A percentile compares a stretch with the other conserved stretches of the same genome.
Conservation (phyloP, 2,329 filamentous ascomycete species). For the Rutstroemia sp. region DNA sequence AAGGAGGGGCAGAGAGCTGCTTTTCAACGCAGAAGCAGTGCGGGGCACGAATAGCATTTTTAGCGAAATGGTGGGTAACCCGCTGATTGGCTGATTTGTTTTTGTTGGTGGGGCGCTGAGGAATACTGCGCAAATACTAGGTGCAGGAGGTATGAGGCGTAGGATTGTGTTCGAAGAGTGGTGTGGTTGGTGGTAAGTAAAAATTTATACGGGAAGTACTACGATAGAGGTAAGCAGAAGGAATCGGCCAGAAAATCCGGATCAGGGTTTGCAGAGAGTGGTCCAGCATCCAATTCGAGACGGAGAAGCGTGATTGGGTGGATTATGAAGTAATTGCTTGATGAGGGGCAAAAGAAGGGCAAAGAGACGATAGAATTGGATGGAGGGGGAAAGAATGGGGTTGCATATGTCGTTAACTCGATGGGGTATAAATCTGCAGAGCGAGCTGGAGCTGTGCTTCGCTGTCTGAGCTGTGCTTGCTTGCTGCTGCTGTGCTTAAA, state of each 20-base stretch:
- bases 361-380: neutral
- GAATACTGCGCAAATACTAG: no score
- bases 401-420: neutral
- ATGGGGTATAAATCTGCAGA: no score
- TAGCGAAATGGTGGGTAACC: slow-evolving; percentile 1
- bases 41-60: slow-evolving; percentile 11
- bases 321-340: neutral
- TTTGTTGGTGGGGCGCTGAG: neutral
- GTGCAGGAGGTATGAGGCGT: no score
- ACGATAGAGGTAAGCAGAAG: no score
- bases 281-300: neutral
- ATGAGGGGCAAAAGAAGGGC: slow-evolving; percentile 1
- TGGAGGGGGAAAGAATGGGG: neutral
- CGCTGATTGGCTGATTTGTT: neutral
- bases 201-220: no score
- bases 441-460: no score
- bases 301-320: neutral
- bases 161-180: no score
- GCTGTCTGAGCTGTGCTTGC: no score
- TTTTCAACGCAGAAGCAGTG: slow-evolving; percentile 10
- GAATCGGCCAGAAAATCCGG: no score
- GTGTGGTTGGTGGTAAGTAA: no score
- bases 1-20: slow-evolving; percentile 10
- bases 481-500: no score
- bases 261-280: no score